These are phyloP conservation scores for Trichophyton schoenleinii DNA, from an alignment of 2,329 filamentous ascomycete genomes.

Conservation along the genomic window DNA sequence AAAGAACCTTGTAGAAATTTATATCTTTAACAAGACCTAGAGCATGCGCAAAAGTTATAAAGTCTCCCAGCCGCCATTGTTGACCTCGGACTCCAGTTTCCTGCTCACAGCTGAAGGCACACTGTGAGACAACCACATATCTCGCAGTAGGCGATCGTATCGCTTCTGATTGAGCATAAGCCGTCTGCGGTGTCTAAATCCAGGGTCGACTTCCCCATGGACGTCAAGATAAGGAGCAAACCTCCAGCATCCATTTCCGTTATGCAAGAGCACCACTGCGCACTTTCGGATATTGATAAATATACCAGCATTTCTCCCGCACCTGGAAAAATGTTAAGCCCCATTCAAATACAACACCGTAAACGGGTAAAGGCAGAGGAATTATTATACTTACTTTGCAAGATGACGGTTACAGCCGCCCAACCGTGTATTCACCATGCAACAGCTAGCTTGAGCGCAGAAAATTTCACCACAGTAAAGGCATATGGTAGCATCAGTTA, in stretches of 20 bases:
- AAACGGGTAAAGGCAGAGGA: conserved; percentile 15
- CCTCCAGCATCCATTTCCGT: conserved; percentile 67
- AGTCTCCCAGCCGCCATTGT: conserved; percentile 96
- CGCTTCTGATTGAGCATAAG: conserved; percentile 86
- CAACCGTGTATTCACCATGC: conserved; percentile 53
- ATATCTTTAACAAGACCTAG: no score
- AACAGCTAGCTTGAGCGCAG: conserved; percentile 88
- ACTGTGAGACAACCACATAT: conserved; percentile 73
- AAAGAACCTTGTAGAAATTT: no score
- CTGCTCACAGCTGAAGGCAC: conserved; percentile 81
- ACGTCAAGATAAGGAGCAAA: conserved; percentile 88
- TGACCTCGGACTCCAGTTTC: conserved; percentile 87
- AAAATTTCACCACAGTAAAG: conserved; percentile 95
- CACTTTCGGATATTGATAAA: conserved; percentile 97
- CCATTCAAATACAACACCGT: conserved; percentile 5
- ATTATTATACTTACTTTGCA: conserved; percentile 48
- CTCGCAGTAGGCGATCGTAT: conserved; percentile 77
- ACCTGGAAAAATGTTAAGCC: conserved; percentile 40
- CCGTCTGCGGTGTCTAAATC: conserved; percentile 73
- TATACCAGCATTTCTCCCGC: conserved; percentile 77
- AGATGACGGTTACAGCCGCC: conserved; percentile 89
- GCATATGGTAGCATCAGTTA: conserved; percentile 83
- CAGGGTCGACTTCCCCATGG: conserved; percentile 91
- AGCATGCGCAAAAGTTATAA: no score
- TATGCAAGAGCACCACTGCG: conserved; percentile 76